A percentile compares a stretch with the other conserved stretches of the same genome.
Evolutionary conservation across 1,139 yeast species (phyloP).

Genomic region (Magnusiomyces suaveolens): DNA sequence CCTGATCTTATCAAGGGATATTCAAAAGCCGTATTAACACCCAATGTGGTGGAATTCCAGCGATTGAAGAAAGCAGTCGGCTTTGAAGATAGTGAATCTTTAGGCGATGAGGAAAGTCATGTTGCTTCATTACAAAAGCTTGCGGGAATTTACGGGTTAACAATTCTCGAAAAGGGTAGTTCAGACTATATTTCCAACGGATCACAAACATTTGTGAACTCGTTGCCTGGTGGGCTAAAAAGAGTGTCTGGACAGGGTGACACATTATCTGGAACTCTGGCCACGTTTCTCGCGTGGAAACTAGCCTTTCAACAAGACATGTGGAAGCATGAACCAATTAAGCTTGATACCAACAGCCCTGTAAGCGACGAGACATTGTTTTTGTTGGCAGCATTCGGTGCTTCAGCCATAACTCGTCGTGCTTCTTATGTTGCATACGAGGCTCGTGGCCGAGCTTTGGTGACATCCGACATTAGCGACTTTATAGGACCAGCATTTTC

Average conservation of each 20-base stretch:
- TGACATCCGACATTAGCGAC: constrained; percentile 70
- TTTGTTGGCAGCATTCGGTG: constrained; percentile 65
- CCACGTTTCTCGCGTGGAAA: constrained; percentile 60
- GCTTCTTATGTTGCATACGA: constrained; percentile 60
- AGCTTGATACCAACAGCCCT: constrained; percentile 15
- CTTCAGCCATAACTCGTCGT: constrained; percentile 54
- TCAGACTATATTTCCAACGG: constrained; percentile 54
- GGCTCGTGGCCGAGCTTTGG: constrained; percentile 65
- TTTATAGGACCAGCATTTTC: constrained; percentile 51
- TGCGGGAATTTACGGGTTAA: constrained; percentile 51
- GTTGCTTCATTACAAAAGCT: constrained; percentile 34
- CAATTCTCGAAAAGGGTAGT: constrained; percentile 63
- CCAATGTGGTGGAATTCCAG: constrained; percentile 77
- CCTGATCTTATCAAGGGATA: constrained; percentile 47
- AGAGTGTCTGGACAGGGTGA: constrained; percentile 90
- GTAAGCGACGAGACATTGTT: constrained; percentile 36
- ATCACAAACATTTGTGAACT: constrained; percentile 21
- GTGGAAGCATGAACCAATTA: constrained; percentile 40
- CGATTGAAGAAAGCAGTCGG: constrained; percentile 48
- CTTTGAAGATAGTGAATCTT: constrained; percentile 31
- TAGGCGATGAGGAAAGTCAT: constrained; percentile 18
- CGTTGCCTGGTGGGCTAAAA: constrained; percentile 51
- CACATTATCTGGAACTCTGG: constrained; percentile 61
- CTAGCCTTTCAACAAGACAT: constrained; percentile 45
- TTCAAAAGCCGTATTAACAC: constrained; percentile 62